Evolutionary conservation across 371 early-diverging fungal genomes (phyloP).

Genomic region (Mucor sp.): DNA sequence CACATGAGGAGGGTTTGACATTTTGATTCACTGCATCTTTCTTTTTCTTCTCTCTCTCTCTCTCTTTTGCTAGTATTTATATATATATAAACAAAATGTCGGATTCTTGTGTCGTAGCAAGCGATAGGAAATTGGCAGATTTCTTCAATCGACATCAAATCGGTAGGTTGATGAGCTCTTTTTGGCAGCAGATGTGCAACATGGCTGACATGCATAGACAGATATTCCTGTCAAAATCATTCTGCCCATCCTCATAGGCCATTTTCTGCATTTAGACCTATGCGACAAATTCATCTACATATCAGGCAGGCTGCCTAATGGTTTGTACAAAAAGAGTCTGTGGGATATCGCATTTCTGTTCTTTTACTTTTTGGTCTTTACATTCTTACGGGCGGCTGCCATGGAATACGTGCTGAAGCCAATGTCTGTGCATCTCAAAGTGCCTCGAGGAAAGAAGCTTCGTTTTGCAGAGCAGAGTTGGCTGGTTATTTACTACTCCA

Average conservation of each 20-base stretch:
- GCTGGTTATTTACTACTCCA: slow-evolving; percentile 61
- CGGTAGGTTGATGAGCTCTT: not conserved
- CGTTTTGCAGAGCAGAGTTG: slow-evolving; percentile 78
- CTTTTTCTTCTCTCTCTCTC: slow-evolving; percentile 21
- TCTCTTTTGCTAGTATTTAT: slow-evolving; percentile 54
- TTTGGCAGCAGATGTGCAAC: not conserved
- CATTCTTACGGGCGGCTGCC: slow-evolving; percentile 56
- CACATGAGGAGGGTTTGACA: not conserved
- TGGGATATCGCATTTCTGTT: slow-evolving; percentile 60
- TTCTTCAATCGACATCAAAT: not conserved
- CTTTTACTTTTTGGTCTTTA: slow-evolving; percentile 66
- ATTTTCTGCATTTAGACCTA: slow-evolving; percentile 31
- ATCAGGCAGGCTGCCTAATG: slow-evolving; percentile 36
- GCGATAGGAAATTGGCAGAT: not conserved
- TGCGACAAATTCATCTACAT: slow-evolving; percentile 53
- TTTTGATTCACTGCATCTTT: not conserved
- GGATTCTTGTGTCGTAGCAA: slow-evolving; percentile 6
- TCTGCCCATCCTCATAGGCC: slow-evolving; percentile 20
- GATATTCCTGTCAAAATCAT: slow-evolving; percentile 8
- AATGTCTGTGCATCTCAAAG: slow-evolving; percentile 41
- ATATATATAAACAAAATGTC: slow-evolving; percentile 29
- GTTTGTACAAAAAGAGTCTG: slow-evolving; percentile 55
- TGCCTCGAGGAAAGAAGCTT: slow-evolving; percentile 48
- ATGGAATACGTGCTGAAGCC: slow-evolving; percentile 63
- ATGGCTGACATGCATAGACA: not conserved